Evolutionary conservation across 345 rosid species (phyloP).

Genomic region (Aquilaria malaccensis): DNA sequence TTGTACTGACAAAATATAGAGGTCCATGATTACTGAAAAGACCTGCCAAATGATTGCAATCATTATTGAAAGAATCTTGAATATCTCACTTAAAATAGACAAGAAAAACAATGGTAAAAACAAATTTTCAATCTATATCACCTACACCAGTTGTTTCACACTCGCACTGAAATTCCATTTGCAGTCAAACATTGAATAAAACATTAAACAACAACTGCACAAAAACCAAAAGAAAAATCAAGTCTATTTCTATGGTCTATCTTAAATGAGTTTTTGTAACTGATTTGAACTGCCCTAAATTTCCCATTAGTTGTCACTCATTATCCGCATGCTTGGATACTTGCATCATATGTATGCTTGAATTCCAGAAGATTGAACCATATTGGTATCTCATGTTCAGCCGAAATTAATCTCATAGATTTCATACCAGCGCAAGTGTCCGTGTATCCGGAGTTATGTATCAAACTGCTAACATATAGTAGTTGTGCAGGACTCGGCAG

Average conservation of each 20-base stretch:
- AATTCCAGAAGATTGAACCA: too few species aligned
- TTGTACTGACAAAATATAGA: constrained; percentile 80
- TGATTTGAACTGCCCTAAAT: background rate
- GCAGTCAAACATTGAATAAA: background rate
- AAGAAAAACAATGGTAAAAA: background rate
- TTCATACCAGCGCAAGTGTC: too few species aligned
- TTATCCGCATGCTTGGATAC: too few species aligned
- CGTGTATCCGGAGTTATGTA: too few species aligned
- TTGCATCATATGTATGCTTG: too few species aligned
- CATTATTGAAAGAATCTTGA: background rate
- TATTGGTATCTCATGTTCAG: too few species aligned
- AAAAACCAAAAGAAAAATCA: too few species aligned
- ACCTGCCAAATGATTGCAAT: constrained; percentile 37
- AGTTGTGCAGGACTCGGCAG: too few species aligned
- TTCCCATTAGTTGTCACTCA: background rate
- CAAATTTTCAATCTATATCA: background rate
- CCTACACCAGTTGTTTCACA: background rate
- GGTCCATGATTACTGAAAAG: constrained; percentile 99
- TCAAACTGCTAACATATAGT: too few species aligned
- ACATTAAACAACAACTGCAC: constrained; percentile 4
- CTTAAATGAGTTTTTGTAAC: background rate
- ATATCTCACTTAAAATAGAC: background rate
- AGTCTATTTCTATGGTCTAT: background rate
- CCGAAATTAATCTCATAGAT: too few species aligned
- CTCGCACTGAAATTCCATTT: background rate